Conservation (phyloP, 345 rosid species). For the Dimocarpus longan region DNA sequence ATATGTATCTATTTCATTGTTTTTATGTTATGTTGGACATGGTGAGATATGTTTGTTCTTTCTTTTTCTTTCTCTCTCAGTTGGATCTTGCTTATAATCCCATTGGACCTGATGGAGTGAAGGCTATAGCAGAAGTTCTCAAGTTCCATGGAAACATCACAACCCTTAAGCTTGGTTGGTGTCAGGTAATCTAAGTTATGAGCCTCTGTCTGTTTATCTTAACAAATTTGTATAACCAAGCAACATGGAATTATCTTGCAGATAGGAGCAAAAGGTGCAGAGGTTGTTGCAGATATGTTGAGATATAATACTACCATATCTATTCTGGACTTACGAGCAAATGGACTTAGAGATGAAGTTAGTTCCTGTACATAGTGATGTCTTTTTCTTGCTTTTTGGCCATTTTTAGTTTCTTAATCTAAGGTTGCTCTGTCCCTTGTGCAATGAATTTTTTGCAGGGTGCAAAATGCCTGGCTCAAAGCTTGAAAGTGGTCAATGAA, state of each 20-base stretch:
- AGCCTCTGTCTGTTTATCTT: neutral
- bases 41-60: slow-evolving; percentile 10
- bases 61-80: slow-evolving; percentile 38
- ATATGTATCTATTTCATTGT: slow-evolving; percentile 15
- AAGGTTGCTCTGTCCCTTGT: neutral
- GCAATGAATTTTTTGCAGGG: slow-evolving; percentile 57
- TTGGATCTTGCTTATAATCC: slow-evolving; percentile 96
- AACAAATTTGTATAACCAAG: neutral
- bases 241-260: slow-evolving; percentile 37
- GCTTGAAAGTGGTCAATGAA: slow-evolving; percentile 98
- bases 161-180: slow-evolving; percentile 96
- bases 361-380: slow-evolving; percentile 23
- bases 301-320: slow-evolving; percentile 84
- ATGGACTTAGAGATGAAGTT: slow-evolving; percentile 93
- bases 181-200: slow-evolving; percentile 58
- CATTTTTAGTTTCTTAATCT: neutral
- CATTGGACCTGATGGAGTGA: slow-evolving; percentile 82
- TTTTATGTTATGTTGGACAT: slow-evolving; percentile 21
- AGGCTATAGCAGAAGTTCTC: slow-evolving; percentile 81
- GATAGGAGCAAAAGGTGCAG: slow-evolving; percentile 92
- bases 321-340: slow-evolving; percentile 86
- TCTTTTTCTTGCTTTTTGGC: neutral
- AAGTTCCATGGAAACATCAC: slow-evolving; percentile 88
- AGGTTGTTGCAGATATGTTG: slow-evolving; percentile 79
- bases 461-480: slow-evolving; percentile 76